These are phyloP conservation scores for Microdochium trichocladiopsis DNA, from an alignment of 2,329 filamentous ascomycete genomes.

Conservation along the genomic window DNA sequence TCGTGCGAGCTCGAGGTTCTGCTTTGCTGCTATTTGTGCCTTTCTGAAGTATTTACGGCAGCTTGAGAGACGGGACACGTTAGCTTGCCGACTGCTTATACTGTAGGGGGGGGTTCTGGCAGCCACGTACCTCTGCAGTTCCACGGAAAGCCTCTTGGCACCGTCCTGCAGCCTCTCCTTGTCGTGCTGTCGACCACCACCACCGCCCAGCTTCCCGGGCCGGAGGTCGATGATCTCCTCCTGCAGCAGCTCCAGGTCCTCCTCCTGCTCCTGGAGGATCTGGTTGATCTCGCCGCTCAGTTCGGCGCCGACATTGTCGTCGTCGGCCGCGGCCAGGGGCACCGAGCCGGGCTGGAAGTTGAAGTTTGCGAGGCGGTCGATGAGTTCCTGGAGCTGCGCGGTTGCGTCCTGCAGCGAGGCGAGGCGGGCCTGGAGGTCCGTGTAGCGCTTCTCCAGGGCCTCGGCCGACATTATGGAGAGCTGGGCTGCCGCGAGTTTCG, in stretches of 20 bases:
- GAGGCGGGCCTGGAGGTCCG: constrained; percentile 54
- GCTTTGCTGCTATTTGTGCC: constrained; percentile 74
- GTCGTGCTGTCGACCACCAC: constrained; percentile 43
- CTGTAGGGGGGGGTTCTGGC: neutral
- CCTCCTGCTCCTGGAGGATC: constrained; percentile 68
- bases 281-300: constrained; percentile 76
- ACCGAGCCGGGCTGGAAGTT: constrained; percentile 52
- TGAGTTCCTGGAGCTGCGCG: constrained; percentile 49
- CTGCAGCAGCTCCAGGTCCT: constrained; percentile 72
- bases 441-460: constrained; percentile 53
- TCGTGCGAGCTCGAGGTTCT: constrained; percentile 65
- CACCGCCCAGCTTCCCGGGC: constrained; percentile 23
- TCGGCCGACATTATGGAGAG: constrained; percentile 43
- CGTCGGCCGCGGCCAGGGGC: constrained; percentile 40
- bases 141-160: constrained; percentile 58
- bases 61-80: constrained; percentile 25
- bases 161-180: constrained; percentile 60
- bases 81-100: too few relatives aligned
- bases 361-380: constrained; percentile 50
- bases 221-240: constrained; percentile 72
- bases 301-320: constrained; percentile 56
- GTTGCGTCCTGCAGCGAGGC: constrained; percentile 54
- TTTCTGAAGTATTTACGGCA: constrained; percentile 66
- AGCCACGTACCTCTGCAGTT: constrained; percentile 58
- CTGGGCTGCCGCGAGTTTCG: neutral